Base-by-base conservation (phyloP, 371 early-diverging fungal genomes). In the Mortierella sp. region DNA sequence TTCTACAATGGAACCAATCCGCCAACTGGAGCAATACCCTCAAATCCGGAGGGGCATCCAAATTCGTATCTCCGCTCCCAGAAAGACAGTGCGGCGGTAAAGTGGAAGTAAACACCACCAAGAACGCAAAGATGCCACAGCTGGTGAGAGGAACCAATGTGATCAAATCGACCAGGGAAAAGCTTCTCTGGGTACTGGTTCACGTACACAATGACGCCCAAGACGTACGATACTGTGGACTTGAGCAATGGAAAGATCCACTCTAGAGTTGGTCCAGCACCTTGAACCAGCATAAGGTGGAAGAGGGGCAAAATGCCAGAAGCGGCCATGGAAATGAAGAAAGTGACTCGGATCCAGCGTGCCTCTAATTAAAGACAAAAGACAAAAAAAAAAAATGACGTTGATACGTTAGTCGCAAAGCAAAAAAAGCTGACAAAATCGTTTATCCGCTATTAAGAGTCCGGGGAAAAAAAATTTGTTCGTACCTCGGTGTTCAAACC, bases 81-180 rank as follows among this genome's bases (percentile, higher is more conserved):
- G 76, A 88, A 89, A 65, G 80, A 82, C 23, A 87, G 71, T 1
- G 89, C 86, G 15, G 91, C 89, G 13, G 73, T 76, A 65, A 91
- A 92, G 68, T 93, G 89, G 57, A 78, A 89, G 86, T 87, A 90
- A 60, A 91, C 90, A 51, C 92, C 93, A 17, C 87, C 89, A 49
- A 91, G 84, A 2, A 94, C 93, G 70, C 88, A 88, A 17, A 92
- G 56, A 79, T 95, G 95, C 95, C 95, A 95, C 15, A 89, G 79
- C 75, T 92, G 93, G 77, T 95, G 95, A 5, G 93, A 92, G 40
- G 93, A 92, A 22, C 90, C 90, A 53, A 90, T 56, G 37, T 86
- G 85, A 70, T 95, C 95, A 70, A 94, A 93, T 65, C 84, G 87
- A 13, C 95, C 95, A 1, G 93, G 94, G 85, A 87, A 88, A 22